A percentile compares a stretch with the other conserved stretches of the same genome.
Evolutionary conservation across 495 filamentous ascomycete species (phyloP).

Genomic region (Hypoxylon intermedium): DNA sequence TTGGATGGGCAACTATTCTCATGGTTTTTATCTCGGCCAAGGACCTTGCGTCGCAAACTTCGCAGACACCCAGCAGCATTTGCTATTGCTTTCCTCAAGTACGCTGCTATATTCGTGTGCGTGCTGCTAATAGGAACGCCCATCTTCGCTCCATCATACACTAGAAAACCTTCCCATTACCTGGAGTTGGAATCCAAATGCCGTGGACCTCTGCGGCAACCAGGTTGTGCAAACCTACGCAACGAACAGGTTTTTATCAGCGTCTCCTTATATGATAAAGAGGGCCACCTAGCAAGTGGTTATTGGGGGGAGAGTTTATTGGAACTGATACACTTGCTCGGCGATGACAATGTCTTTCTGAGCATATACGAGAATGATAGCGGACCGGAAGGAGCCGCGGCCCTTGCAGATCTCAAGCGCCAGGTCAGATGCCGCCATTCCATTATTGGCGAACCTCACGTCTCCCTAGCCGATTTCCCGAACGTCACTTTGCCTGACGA

Average conservation of each 20-base stretch:
- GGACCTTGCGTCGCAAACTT: constrained; percentile 26
- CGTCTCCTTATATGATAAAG: constrained; percentile 73
- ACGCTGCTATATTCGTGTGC: constrained; percentile 14
- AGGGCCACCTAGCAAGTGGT: constrained; percentile 61
- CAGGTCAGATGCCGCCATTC: constrained; percentile 58
- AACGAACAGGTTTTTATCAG: constrained; percentile 78
- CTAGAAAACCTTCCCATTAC: constrained; percentile 50
- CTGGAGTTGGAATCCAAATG: constrained; percentile 49
- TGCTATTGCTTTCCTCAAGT: constrained; percentile 16
- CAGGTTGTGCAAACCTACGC: constrained; percentile 67
- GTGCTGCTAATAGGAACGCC: constrained; percentile 54
- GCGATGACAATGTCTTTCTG: constrained; percentile 62
- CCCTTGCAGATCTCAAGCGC: constrained; percentile 50
- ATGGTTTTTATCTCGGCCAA: constrained; percentile 25
- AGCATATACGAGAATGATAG: constrained; percentile 77
- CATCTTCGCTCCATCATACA: constrained; percentile 68
- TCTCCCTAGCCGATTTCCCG: constrained; percentile 60
- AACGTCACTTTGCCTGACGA: constrained; percentile 68
- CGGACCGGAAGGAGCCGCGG: constrained; percentile 50
- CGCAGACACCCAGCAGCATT: constrained; percentile 21
- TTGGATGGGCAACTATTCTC: constrained; percentile 18
- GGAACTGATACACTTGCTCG: constrained; percentile 67
- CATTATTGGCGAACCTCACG: constrained; percentile 59
- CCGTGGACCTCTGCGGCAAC: constrained; percentile 26
- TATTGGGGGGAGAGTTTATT: constrained; percentile 71